Evolutionary conservation across 495 filamentous ascomycete genomes (phyloP).

Genomic region (Penicillium canariense): DNA sequence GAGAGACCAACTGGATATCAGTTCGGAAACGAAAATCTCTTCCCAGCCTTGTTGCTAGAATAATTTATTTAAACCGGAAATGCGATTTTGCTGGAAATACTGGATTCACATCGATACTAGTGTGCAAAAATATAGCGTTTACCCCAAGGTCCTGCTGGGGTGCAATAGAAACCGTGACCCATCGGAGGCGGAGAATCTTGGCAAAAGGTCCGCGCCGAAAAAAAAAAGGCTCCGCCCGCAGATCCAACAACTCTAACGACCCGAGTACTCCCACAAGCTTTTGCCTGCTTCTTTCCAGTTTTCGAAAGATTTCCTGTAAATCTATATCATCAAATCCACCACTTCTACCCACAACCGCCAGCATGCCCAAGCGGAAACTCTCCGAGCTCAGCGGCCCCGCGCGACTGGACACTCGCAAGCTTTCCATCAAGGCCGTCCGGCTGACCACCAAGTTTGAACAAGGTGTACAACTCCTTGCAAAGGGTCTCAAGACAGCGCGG

Average conservation of each 20-base stretch:
- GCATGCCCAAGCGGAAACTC: constrained; percentile 51
- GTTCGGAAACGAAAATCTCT: too few relatives aligned
- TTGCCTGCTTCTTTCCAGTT: not conserved
- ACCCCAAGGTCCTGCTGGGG: too few relatives aligned
- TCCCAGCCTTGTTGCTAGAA: too few relatives aligned
- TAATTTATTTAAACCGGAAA: not conserved
- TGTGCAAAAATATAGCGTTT: too few relatives aligned
- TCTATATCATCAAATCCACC: not conserved
- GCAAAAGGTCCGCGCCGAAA: constrained; percentile 27
- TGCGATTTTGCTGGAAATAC: not conserved
- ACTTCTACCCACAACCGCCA: not conserved
- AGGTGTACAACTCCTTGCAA: constrained; percentile 58
- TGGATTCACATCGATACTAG: not conserved
- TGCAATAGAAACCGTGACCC: too few relatives aligned
- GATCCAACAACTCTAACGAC: not conserved
- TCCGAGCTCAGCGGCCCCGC: constrained; percentile 30
- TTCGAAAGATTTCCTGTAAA: not conserved
- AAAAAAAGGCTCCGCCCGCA: constrained; percentile 16
- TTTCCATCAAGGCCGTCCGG: constrained; percentile 35
- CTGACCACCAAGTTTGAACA: constrained; percentile 56
- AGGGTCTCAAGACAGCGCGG: constrained; percentile 74
- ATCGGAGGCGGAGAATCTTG: constrained; percentile 21
- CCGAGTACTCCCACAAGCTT: not conserved
- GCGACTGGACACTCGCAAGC: constrained; percentile 23
- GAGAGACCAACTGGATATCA: too few relatives aligned